These are phyloP conservation scores for Sicyos baderoa DNA, from an alignment of 306 rosid genomes.

Conservation along the genomic window DNA sequence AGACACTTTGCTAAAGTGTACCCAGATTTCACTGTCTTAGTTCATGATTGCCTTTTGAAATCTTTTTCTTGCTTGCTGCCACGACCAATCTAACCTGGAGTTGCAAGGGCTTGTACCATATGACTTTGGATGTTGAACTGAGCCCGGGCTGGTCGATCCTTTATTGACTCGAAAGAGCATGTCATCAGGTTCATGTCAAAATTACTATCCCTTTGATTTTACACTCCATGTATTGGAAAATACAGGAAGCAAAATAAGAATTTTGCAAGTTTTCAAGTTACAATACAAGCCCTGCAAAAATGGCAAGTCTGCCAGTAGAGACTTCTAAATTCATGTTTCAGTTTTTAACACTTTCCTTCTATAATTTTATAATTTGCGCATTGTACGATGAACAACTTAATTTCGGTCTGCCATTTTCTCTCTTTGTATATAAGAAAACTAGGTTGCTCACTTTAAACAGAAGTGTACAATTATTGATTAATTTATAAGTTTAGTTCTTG, in stretches of 20 bases:
- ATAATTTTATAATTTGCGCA: no score
- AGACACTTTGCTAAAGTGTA: no score
- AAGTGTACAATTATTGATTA: no score
- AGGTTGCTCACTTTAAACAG: no score
- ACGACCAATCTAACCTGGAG: conserved; percentile 24
- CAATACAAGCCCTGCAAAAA: conserved; percentile 1
- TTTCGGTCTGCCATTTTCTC: no score
- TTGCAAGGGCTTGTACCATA: conserved; percentile 77
- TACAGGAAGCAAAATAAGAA: conserved; percentile 12
- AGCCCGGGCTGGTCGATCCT: background rate
- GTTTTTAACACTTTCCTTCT: no score
- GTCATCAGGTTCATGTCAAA: conserved; percentile 9
- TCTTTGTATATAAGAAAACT: no score
- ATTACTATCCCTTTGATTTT: background rate
- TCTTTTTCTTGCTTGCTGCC: background rate
- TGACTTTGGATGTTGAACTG: conserved; percentile 75
- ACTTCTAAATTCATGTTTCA: background rate
- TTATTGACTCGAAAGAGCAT: no score
- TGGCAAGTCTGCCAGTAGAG: conserved; percentile 4
- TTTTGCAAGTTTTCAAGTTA: background rate
- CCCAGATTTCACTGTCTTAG: no score
- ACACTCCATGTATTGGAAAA: background rate
- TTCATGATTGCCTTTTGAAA: no score
- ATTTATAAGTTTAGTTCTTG: no score
- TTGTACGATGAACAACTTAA: background rate